phyloP scores from a whole-genome alignment of 2,329 filamentous ascomycete species.

The Botrytis hyacinthi region DNA sequence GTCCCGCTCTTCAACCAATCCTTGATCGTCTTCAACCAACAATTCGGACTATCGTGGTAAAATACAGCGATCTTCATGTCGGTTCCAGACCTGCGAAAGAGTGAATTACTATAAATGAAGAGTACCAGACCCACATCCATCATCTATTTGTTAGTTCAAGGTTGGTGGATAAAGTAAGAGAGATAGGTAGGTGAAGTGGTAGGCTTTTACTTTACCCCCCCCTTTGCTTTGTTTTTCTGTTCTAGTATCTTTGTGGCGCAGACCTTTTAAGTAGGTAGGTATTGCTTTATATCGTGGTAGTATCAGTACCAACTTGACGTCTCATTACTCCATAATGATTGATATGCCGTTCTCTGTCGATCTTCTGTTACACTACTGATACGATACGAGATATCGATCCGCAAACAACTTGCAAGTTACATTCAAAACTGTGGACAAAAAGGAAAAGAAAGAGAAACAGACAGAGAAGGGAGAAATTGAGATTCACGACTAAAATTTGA shows the following conservation, averaged over 20 bases:
- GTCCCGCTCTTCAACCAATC: not conserved
- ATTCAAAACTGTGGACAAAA: not conserved
- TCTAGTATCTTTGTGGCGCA: slow-evolving; percentile 1
- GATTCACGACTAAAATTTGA: not conserved
- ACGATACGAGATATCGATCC: slow-evolving; percentile 6
- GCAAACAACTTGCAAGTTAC: not conserved
- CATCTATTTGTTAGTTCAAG: not conserved
- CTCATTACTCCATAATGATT: slow-evolving; percentile 4
- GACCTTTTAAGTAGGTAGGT: not conserved
- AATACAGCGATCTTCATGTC: not conserved
- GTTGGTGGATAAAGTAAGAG: not conserved
- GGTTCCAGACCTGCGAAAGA: not conserved
- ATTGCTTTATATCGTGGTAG: not conserved
- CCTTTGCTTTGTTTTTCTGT: not conserved
- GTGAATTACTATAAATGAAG: not conserved
- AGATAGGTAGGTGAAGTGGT: not conserved
- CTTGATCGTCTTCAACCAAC: slow-evolving; percentile 1
- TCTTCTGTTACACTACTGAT: slow-evolving; percentile 9
- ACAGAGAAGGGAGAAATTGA: not conserved
- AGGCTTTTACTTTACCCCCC: not conserved
- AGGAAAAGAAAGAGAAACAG: not conserved
- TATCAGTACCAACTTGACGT: not conserved
- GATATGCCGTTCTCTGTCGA: not conserved
- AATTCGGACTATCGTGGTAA: not conserved
- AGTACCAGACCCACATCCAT: not conserved